phyloP scores from a whole-genome alignment of 1,139 yeast species.

The Debaryomyces udenii region DNA sequence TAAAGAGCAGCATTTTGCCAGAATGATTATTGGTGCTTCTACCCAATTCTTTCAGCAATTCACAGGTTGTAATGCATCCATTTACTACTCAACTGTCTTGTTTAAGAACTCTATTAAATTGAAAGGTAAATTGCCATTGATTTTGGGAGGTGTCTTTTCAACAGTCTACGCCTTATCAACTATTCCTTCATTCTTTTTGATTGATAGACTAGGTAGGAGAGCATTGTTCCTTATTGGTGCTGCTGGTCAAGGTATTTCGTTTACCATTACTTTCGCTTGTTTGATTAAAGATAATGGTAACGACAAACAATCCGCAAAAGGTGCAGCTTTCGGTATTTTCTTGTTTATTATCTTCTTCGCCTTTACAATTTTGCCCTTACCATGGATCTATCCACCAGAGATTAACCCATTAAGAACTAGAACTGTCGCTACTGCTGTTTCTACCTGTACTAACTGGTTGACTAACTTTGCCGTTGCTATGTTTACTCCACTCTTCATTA shows the following conservation, averaged over 20 bases:
- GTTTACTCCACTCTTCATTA: constrained; percentile 50
- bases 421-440: constrained; percentile 56
- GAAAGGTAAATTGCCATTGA: constrained; percentile 34
- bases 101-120: constrained; percentile 52
- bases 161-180: constrained; percentile 65
- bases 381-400: constrained; percentile 66
- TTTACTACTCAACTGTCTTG: constrained; percentile 66
- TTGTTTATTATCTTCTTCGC: constrained; percentile 58
- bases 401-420: constrained; percentile 64
- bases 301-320: constrained; percentile 49
- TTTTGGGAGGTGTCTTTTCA: constrained; percentile 66
- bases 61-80: constrained; percentile 70
- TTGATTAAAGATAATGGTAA: constrained; percentile 35
- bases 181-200: constrained; percentile 62
- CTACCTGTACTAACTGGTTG: constrained; percentile 53
- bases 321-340: constrained; percentile 58
- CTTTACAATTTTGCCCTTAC: constrained; percentile 58
- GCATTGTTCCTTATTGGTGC: constrained; percentile 56
- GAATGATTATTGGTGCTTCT: constrained; percentile 65
- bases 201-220: constrained; percentile 73
- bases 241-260: constrained; percentile 46
- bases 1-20: constrained; percentile 55
- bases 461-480: constrained; percentile 51
- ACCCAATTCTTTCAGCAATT: constrained; percentile 59
- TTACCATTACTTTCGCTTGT: constrained; percentile 46